Evolutionary conservation across 371 early-diverging fungal species (phyloP).

Genomic region (Furculomyces boomerangus): DNA sequence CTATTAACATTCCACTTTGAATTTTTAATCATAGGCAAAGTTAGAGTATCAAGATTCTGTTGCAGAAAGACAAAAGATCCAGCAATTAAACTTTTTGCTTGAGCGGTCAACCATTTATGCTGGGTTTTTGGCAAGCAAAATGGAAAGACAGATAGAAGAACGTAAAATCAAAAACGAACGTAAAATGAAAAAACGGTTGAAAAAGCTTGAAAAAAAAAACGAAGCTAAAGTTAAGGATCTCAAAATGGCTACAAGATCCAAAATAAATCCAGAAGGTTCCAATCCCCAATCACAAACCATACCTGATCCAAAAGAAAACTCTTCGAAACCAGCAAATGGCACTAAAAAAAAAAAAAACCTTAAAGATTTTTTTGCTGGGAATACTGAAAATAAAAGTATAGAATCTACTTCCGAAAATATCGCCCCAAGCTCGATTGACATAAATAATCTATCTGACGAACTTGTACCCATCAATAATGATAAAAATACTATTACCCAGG

Average conservation of each 20-base stretch:
- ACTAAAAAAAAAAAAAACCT: neutral
- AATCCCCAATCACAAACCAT: too few species aligned
- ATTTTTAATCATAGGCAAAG: slow-evolving; percentile 21
- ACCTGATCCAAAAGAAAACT: too few species aligned
- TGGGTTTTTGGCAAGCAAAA: slow-evolving; percentile 50
- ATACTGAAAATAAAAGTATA: too few species aligned
- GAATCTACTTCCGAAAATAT: too few species aligned
- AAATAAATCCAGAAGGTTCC: too few species aligned
- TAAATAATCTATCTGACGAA: neutral
- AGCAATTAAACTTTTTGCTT: slow-evolving; percentile 59
- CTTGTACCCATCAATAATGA: neutral
- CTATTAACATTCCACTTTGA: neutral
- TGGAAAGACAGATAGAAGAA: slow-evolving; percentile 49
- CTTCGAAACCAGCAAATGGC: too few species aligned
- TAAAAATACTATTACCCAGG: neutral
- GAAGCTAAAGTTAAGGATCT: neutral
- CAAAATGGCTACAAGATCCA: neutral
- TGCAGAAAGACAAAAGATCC: slow-evolving; percentile 46
- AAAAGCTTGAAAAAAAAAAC: neutral
- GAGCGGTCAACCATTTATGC: slow-evolving; percentile 70
- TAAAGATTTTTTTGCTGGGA: too few species aligned
- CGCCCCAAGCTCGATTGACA: too few species aligned
- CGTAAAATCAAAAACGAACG: slow-evolving; percentile 13
- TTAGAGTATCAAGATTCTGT: slow-evolving; percentile 15
- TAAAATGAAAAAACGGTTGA: slow-evolving; percentile 20